phyloP scores from a whole-genome alignment of 306 rosid genomes.

The Canavalia gladiata region DNA sequence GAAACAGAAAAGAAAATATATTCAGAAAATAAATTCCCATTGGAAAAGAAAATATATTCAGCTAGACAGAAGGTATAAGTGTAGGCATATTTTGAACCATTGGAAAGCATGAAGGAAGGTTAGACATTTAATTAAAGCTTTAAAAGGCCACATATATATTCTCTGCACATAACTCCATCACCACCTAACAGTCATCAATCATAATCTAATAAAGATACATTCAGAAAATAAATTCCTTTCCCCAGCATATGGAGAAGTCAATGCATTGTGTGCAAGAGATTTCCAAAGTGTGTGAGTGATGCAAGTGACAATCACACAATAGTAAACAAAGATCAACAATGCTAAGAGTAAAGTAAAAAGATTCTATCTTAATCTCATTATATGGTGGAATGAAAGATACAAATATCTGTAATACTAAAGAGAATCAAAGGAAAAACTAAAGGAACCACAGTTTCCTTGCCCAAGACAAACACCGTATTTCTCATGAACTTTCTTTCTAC shows the following conservation, averaged over 20 bases:
- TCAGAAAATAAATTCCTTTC: conserved; percentile 10
- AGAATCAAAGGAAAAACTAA: too few relatives aligned
- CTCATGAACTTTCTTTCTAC: too few relatives aligned
- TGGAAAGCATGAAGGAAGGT: neutral
- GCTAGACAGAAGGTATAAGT: neutral
- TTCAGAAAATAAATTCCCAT: conserved; percentile 19
- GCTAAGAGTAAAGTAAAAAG: too few relatives aligned
- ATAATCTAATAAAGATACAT: conserved; percentile 1
- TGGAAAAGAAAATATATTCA: too few relatives aligned
- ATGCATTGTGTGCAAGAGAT: neutral
- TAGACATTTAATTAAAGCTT: neutral
- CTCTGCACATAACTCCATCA: conserved; percentile 23
- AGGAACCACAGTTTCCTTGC: too few relatives aligned
- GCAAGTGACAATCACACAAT: too few relatives aligned
- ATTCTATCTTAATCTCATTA: too few relatives aligned
- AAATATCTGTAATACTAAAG: too few relatives aligned
- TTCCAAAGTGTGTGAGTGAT: too few relatives aligned
- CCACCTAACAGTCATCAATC: conserved; percentile 9
- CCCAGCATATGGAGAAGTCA: neutral
- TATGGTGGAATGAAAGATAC: too few relatives aligned
- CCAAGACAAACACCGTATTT: too few relatives aligned
- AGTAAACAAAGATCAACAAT: too few relatives aligned
- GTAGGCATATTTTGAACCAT: conserved; percentile 16
- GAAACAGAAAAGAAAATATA: neutral
- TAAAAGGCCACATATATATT: conserved; percentile 1